phyloP scores from a whole-genome alignment of 352 stramenopile species.

The Pythium dissimile region DNA sequence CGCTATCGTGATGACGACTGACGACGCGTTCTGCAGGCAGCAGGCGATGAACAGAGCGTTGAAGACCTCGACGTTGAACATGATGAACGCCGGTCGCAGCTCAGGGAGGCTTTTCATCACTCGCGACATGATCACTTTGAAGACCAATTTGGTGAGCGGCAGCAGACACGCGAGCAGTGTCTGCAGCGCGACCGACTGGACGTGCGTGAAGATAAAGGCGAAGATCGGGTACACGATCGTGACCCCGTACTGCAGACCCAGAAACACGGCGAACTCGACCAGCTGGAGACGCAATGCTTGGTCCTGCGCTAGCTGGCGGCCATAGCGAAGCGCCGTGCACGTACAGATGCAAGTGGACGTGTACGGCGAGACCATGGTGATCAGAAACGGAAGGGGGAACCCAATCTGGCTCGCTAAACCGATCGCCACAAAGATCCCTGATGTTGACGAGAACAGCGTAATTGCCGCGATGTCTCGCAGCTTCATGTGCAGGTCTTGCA shows the following conservation, averaged over 20 bases:
- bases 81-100: slow-evolving; percentile 28
- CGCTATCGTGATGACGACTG: slow-evolving; percentile 22
- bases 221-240: slow-evolving; percentile 10
- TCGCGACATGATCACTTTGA: slow-evolving; percentile 20
- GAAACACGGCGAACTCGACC: neutral
- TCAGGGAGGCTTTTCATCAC: slow-evolving; percentile 21
- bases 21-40: slow-evolving; percentile 39
- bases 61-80: slow-evolving; percentile 25
- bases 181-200: neutral
- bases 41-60: slow-evolving; percentile 38
- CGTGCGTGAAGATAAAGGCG: slow-evolving; percentile 1
- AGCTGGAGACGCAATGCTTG: neutral
- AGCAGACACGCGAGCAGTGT: slow-evolving; percentile 5
- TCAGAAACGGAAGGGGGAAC: slow-evolving; percentile 33
- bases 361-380: slow-evolving; percentile 19
- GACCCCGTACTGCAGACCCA: neutral
- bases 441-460: slow-evolving; percentile 1
- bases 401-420: slow-evolving; percentile 19
- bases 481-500: slow-evolving; percentile 19
- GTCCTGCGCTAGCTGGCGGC: neutral
- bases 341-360: neutral
- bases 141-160: neutral
- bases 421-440: slow-evolving; percentile 6
- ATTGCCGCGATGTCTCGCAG: slow-evolving; percentile 9
- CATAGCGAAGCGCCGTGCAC: slow-evolving; percentile 9